These are phyloP conservation scores for Colletotrichum sidae DNA, from an alignment of 2,329 filamentous ascomycete species.

Conservation along the genomic window DNA sequence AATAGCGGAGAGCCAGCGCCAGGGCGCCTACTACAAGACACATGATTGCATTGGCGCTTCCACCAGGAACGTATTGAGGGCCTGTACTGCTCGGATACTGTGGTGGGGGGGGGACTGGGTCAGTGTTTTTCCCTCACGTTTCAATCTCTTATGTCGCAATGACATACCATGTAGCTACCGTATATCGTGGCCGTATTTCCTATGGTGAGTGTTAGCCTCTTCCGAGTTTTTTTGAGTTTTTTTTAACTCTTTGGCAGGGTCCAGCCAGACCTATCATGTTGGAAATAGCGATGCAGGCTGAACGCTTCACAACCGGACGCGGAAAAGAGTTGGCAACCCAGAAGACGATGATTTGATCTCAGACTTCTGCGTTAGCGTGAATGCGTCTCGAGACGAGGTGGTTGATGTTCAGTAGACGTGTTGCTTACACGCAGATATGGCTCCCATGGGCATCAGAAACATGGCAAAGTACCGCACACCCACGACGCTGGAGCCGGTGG, in stretches of 20 bases:
- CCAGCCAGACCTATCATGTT: slow-evolving; percentile 61
- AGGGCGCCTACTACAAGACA: slow-evolving; percentile 70
- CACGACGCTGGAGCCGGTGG: slow-evolving; percentile 60
- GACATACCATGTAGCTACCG: slow-evolving; percentile 17
- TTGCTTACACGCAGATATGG: slow-evolving; percentile 57
- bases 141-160: no score
- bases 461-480: slow-evolving; percentile 71
- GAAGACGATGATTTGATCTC: slow-evolving; percentile 70
- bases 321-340: slow-evolving; percentile 78
- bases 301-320: slow-evolving; percentile 75
- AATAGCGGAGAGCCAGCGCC: slow-evolving; percentile 62
- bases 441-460: slow-evolving; percentile 70
- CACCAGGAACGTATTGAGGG: slow-evolving; percentile 62
- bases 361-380: not conserved
- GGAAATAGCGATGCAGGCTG: slow-evolving; percentile 73
- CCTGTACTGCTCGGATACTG: slow-evolving; percentile 56
- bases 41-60: slow-evolving; percentile 70
- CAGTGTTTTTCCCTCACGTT: no score
- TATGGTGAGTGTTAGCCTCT: not conserved
- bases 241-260: no score
- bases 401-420: not conserved
- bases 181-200: slow-evolving; percentile 69
- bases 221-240: no score
- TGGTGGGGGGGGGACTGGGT: no score
- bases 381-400: not conserved